Evolutionary conservation across 202 grass and related monocot species (phyloP).

Genomic region (Bolboschoenoplectus hybrid): DNA sequence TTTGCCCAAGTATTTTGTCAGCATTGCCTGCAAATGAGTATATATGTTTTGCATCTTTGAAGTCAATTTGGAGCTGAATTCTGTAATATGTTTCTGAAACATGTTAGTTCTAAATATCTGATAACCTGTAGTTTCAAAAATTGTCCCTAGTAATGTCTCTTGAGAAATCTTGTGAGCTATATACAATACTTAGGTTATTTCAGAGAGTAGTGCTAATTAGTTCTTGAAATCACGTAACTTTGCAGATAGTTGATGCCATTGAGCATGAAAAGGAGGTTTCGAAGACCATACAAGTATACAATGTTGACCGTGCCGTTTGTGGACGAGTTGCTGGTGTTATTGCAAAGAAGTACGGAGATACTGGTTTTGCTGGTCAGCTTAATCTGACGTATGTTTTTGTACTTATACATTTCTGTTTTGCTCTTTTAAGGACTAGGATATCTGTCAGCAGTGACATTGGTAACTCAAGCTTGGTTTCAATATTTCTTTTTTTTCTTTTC

Average conservation of each 20-base stretch:
- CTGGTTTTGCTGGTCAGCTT: constrained; percentile 91
- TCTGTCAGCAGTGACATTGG: not conserved
- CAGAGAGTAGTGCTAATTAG: not conserved
- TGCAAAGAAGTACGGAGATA: constrained; percentile 98
- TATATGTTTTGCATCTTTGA: not conserved
- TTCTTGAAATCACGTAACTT: constrained; percentile 11
- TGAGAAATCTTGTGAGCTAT: constrained; percentile 30
- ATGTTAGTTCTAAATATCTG: not conserved
- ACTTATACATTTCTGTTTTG: constrained; percentile 28
- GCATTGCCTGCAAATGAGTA: not conserved
- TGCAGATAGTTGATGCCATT: constrained; percentile 89
- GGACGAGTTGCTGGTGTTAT: constrained; percentile 89
- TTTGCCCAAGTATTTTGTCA: constrained; percentile 13
- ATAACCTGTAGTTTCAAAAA: not conserved
- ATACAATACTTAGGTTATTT: not conserved
- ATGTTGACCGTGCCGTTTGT: constrained; percentile 97
- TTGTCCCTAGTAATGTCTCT: not conserved
- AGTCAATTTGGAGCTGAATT: constrained; percentile 16
- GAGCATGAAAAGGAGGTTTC: constrained; percentile 86
- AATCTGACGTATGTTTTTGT: constrained; percentile 70
- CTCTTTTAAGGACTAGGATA: not conserved
- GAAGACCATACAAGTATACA: constrained; percentile 81
- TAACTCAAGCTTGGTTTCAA: constrained; percentile 1
- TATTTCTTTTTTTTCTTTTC: constrained; percentile 4
- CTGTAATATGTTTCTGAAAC: constrained; percentile 8